Evolutionary conservation across 257 asterid species (phyloP).

Genomic region (Leptodermis oblonga): DNA sequence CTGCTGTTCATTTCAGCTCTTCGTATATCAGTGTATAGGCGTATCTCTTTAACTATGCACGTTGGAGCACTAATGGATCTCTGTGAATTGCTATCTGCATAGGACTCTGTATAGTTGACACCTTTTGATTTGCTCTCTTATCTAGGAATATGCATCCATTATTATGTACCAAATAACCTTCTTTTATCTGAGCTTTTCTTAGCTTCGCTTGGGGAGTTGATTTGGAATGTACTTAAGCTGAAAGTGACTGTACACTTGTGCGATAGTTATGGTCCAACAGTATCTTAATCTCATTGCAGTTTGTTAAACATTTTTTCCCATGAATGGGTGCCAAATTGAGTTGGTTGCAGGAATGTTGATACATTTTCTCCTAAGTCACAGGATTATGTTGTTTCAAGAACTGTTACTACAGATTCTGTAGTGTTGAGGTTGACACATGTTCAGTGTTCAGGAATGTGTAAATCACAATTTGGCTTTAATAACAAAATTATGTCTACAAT

Average conservation of each 20-base stretch:
- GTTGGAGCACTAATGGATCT: too few relatives aligned
- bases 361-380: not conserved
- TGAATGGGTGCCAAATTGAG: not conserved
- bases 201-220: not conserved
- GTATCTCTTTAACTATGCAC: too few relatives aligned
- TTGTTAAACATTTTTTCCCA: not conserved
- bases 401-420: not conserved
- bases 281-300: not conserved
- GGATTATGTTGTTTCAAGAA: not conserved
- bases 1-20: not conserved
- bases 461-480: not conserved
- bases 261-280: not conserved
- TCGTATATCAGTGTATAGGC: not conserved
- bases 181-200: not conserved
- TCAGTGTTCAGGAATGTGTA: too few relatives aligned
- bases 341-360: not conserved
- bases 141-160: not conserved
- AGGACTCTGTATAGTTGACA: not conserved
- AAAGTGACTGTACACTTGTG: not conserved
- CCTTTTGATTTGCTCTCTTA: not conserved
- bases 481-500: not conserved
- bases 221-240: not conserved
- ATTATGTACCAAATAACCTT: not conserved
- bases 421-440: not conserved
- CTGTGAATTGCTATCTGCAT: not conserved